Evolutionary conservation across 345 rosid species (phyloP).

Genomic region (Populus tremula): DNA sequence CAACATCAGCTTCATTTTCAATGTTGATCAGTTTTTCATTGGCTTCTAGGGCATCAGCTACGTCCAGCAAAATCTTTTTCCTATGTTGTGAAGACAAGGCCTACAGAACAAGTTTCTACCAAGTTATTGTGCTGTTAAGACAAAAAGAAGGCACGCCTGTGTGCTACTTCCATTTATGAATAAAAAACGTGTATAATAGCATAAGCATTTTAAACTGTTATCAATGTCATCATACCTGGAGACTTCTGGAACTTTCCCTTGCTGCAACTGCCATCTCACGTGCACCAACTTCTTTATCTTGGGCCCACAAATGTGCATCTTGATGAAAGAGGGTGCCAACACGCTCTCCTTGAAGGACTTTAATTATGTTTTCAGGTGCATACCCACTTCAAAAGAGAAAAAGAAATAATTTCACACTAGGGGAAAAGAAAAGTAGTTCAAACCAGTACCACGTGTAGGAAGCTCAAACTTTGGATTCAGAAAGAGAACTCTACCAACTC

Average conservation of each 20-base stretch:
- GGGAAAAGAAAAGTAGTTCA: not conserved
- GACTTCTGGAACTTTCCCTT: slow-evolving; percentile 83
- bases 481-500: not conserved
- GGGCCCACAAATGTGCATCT: slow-evolving; percentile 76
- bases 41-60: slow-evolving; percentile 84
- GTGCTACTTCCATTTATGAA: not conserved
- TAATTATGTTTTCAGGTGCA: slow-evolving; percentile 65
- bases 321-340: slow-evolving; percentile 92
- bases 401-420: not conserved
- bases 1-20: slow-evolving; percentile 85
- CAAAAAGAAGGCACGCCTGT: too few relatives aligned
- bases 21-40: slow-evolving; percentile 55
- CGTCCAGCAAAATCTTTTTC: slow-evolving; percentile 63
- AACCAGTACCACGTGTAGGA: not conserved
- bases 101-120: slow-evolving; percentile 35
- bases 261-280: slow-evolving; percentile 93
- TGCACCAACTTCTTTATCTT: slow-evolving; percentile 51
- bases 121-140: slow-evolving; percentile 6
- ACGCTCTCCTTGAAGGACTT: slow-evolving; percentile 82
- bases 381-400: slow-evolving; percentile 55
- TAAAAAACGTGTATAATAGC: not conserved
- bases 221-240: slow-evolving; percentile 57
- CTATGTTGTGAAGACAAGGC: slow-evolving; percentile 70
- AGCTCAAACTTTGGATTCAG: not conserved
- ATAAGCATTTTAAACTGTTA: slow-evolving; percentile 5